Base-by-base conservation (phyloP, 306 rosid species). In the Castanea sativa region DNA sequence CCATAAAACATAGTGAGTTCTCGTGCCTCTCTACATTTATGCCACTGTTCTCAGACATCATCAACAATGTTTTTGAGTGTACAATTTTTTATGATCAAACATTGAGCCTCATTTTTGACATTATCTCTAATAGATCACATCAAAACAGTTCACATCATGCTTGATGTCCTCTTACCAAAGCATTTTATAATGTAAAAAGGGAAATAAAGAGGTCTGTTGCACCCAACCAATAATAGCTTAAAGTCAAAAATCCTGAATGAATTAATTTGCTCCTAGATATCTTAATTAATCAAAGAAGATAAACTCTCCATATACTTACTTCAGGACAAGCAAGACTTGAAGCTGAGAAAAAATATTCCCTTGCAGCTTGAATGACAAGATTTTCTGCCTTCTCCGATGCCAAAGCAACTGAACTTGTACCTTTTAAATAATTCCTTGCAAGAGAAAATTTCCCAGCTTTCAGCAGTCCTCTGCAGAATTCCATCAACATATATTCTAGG, bases 391-490 rank as follows among this genome's bases (percentile, higher is more conserved):
- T 95, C 79, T 91, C 98, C 38, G 96, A 82, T 64, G 93, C 90
- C 86, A 95, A 90, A 82, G 89, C 82, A 88, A 93, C 94, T 35
- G 99, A 95, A 87, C 92, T 88, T 79, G 99, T 93, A 80, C 99
- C 99, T 87, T 86, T 95, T 83, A 95, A 86, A 84, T 95, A 95
- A 81, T 91, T 93, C 80, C 98, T 91, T 56, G 97, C 99, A 55
- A 95, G 99, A 84, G 97, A 93, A 85, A 95, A 95, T 84, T 88
- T 93, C 85, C 99, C 99, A 56, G 99, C 98, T 85, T 95, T 95
- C 70, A 95, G 91, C 84, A 95, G 87, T 71, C 99, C 99, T 80
- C 97, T 85, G 80, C 97, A 95, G 88, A 91, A 95, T 83, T 95
- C 99, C 90, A 88, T 83, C 86, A 93, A 87, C 88, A 89, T 88